A percentile compares a stretch with the other conserved stretches of the same genome.
These are phyloP conservation scores for Intubia oerlemansii DNA, from an alignment of 2,329 filamentous ascomycete species.

Conservation along the genomic window DNA sequence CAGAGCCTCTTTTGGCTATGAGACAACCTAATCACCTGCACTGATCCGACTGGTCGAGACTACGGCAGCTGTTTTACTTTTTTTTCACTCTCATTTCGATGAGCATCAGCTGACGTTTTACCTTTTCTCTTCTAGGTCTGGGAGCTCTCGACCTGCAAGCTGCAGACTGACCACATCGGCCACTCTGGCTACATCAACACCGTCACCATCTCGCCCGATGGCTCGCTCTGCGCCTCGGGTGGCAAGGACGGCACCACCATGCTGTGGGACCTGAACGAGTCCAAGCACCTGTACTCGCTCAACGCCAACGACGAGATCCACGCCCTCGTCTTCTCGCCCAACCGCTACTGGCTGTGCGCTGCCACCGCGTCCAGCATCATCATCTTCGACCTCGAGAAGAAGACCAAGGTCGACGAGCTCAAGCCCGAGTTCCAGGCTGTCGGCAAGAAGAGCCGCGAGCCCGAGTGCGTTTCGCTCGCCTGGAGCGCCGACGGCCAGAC, in stretches of 20 bases:
- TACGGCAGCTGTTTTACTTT: background rate
- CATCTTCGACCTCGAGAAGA: slow-evolving; percentile 99
- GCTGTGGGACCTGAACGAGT: slow-evolving; percentile 99
- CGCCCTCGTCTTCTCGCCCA: slow-evolving; percentile 98
- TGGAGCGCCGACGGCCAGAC: slow-evolving; percentile 98
- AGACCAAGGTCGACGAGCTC: slow-evolving; percentile 99
- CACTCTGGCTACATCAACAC: slow-evolving; percentile 99
- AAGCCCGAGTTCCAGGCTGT: slow-evolving; percentile 93
- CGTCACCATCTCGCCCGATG: slow-evolving; percentile 98
- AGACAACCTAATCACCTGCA: slow-evolving; percentile 65
- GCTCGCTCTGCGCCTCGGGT: slow-evolving; percentile 95
- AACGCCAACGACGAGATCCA: slow-evolving; percentile 99
- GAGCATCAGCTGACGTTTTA: background rate
- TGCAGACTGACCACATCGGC: slow-evolving; percentile 99
- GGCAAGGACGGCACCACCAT: slow-evolving; percentile 99
- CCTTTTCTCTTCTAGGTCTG: too few relatives aligned
- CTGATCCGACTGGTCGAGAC: slow-evolving; percentile 45
- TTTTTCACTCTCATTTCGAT: background rate
- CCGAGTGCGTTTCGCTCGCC: slow-evolving; percentile 91
- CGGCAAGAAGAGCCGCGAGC: slow-evolving; percentile 98
- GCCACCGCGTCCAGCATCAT: slow-evolving; percentile 95
- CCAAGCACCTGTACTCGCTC: slow-evolving; percentile 99
- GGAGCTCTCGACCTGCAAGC: slow-evolving; percentile 97
- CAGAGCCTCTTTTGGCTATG: slow-evolving; percentile 87
- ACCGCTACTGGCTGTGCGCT: slow-evolving; percentile 99